Evolutionary conservation across 768 basidiomycete genomes (phyloP), one percentile per base, ranked within the genome.

Genomic region (Kondoa subrosea): DNA sequence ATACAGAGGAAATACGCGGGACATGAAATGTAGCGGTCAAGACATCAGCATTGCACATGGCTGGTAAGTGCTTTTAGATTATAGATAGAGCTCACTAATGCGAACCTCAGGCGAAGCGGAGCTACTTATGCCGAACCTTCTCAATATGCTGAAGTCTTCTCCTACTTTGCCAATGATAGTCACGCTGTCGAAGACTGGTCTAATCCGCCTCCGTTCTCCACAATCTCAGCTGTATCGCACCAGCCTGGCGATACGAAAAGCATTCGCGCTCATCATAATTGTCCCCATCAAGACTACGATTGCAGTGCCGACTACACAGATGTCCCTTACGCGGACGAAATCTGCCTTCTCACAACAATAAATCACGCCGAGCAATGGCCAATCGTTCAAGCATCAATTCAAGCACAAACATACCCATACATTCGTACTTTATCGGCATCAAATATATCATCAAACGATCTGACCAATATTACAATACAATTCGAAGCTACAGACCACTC

Each of bases 111-210:
- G 71, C 61, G 67, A 0, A 69, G 69, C 61, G 71, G 71, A 50
- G 67, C 69, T 61, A 69, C 68, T 0, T 57, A 32, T 0, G 58
- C 67, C 2, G 66, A 34, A 4, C 0, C 56, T 14, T 60, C 67
- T n/a, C 71, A 68, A n/a, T 72, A 68, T 67, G 67, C 69, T 40
- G n/a, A 26, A 2, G 65, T 70, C 65, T 72, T 70, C 63, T 31
- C 60, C 34, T 67, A 72, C 59, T 72, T 72, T 64, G 56, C 66
- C 60, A 66, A 70, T 29, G 34, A 63, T 21, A 25, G n/a, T 2
- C 12, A 32, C 27, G 64, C 40, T 8, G 8, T 21, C 8, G 40
- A 50, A 8, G 12, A 50, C 8, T 50, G 40, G 40, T 8, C 21
- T 8, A 8, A 50, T 21, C 40, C 40, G 40, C 40, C 40, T 50